Base-by-base conservation (phyloP, 768 basidiomycete species). In the Termitomyces sp. region DNA sequence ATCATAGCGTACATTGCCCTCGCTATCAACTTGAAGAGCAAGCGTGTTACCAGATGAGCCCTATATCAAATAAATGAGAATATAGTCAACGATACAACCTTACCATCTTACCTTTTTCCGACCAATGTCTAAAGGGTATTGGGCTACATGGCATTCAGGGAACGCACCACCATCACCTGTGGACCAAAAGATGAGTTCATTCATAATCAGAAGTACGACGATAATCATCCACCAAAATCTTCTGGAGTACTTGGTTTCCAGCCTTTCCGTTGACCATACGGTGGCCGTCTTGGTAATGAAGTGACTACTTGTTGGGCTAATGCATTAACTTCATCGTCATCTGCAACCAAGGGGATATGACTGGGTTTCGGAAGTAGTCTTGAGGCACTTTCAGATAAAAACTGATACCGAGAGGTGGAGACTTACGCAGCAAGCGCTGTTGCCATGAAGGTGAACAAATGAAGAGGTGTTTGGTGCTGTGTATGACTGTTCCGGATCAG, bases 1-100 rank as follows among this genome's bases (percentile, higher is more conserved):
- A 72, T 97, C 95, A 69, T 98, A 99, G 61, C 92, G 88, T 53
- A 98, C 94, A 61, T 94, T 95, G 47, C 97, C 97, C 71, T 97
- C 95, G 58, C 84, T 84, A 68, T 99, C 96, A 30, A 98, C 96
- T 80, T 96, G 95, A 4, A 99, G 82, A 6, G 97, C 94, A 9
- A 99, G 82, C 0, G 97, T 98, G 66, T 95, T 96, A 6, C 96
- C 96, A 24, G 91, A 86, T 5, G 91, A 87, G 1, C 90, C 87
- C 93, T 96, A 59, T 8, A 45, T 24, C 46, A 56, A 22, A 32
- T 38, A 61, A n/a, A 35, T 47, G 26, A 61, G 43, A 57, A 40
- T 58, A 50, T 53, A 8, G 47, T 50, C 10, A 30, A 16, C 9
- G 16, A 0, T 40, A 14, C 18, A 13, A 13, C 8, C 20, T 30